These are phyloP conservation scores for Corchorus capsularis DNA, from an alignment of 345 rosid species.

Conservation along the genomic window DNA sequence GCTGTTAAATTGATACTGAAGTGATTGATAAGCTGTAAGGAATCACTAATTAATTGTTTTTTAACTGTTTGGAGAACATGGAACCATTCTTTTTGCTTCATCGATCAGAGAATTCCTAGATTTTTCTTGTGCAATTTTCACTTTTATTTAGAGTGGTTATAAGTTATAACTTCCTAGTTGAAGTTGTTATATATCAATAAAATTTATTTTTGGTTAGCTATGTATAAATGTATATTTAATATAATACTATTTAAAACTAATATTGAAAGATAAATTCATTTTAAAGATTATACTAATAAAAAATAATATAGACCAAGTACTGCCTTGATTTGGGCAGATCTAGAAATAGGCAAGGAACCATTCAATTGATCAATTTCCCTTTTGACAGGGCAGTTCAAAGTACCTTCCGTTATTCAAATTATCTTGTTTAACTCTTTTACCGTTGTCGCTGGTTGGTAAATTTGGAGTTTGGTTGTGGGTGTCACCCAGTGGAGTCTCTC, in stretches of 20 bases:
- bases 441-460: conserved; percentile 4
- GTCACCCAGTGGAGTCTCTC: not conserved
- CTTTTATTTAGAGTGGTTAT: not conserved
- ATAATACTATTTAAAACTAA: too few relatives aligned
- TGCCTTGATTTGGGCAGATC: not conserved
- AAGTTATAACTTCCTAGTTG: not conserved
- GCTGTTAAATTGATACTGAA: conserved; percentile 1
- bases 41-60: not conserved
- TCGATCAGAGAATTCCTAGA: not conserved
- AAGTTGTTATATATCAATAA: not conserved
- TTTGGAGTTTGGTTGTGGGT: not conserved
- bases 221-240: too few relatives aligned
- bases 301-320: not conserved
- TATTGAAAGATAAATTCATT: not conserved
- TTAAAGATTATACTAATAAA: not conserved
- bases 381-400: conserved; percentile 5
- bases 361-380: not conserved
- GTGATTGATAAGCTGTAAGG: not conserved
- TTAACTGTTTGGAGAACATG: not conserved
- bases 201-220: not conserved
- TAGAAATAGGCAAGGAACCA: conserved; percentile 15
- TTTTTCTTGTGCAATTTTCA: not conserved
- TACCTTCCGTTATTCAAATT: not conserved
- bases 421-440: conserved; percentile 12
- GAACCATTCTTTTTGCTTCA: not conserved